Conservation (phyloP, 2,329 filamentous ascomycete genomes). For the Clarireedia sp. region DNA sequence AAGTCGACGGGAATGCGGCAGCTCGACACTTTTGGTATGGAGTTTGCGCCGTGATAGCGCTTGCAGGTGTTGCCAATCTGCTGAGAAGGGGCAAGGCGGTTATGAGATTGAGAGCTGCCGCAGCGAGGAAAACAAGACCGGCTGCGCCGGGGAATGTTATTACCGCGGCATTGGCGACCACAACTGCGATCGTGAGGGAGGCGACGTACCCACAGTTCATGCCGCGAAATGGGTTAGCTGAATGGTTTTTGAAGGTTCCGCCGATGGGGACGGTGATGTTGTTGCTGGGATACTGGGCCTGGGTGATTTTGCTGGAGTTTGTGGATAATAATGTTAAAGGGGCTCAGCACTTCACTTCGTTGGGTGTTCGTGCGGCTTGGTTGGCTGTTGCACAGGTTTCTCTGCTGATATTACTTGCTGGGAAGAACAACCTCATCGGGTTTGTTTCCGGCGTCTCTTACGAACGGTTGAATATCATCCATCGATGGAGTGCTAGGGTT, state of each 20-base stretch:
- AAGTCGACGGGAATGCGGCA: slow-evolving; percentile 30
- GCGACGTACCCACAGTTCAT: slow-evolving; percentile 30
- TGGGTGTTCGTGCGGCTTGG: slow-evolving; percentile 61
- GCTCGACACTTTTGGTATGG: slow-evolving; percentile 35
- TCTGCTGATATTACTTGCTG: slow-evolving; percentile 53
- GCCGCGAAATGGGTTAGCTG: slow-evolving; percentile 11
- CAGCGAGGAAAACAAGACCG: slow-evolving; percentile 26
- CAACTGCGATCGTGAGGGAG: slow-evolving; percentile 30
- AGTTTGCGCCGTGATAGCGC: slow-evolving; percentile 29
- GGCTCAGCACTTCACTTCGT: slow-evolving; percentile 20
- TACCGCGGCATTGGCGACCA: slow-evolving; percentile 22
- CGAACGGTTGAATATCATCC: slow-evolving; percentile 65
- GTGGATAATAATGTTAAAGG: slow-evolving; percentile 29
- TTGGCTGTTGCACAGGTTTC: slow-evolving; percentile 56
- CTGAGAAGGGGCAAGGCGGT: slow-evolving; percentile 20
- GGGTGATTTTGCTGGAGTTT: slow-evolving; percentile 33
- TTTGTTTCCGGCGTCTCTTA: slow-evolving; percentile 55
- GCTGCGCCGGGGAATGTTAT: slow-evolving; percentile 27
- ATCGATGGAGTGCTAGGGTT: slow-evolving; percentile 62
- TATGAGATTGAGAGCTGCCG: slow-evolving; percentile 30
- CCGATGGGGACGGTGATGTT: slow-evolving; percentile 32
- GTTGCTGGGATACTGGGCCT: slow-evolving; percentile 31
- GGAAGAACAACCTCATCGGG: slow-evolving; percentile 53
- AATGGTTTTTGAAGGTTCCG: slow-evolving; percentile 20
- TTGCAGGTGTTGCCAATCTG: slow-evolving; percentile 29